Base-by-base conservation (phyloP, 2,329 filamentous ascomycete species). In the Diaporthe batatas region DNA sequence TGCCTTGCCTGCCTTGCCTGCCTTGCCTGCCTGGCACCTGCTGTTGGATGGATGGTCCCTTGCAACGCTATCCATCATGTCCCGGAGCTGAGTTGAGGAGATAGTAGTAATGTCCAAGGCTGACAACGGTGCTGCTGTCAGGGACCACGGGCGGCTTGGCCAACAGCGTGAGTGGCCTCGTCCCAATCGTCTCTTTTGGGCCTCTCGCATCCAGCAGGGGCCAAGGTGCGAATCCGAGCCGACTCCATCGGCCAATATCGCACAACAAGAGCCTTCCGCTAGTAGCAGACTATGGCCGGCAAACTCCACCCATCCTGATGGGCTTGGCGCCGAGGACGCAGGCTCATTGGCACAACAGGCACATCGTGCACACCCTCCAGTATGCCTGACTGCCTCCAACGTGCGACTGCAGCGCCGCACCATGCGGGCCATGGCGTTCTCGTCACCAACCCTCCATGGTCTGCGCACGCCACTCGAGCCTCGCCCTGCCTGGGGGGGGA, bases 141-240 rank as follows among this genome's bases (percentile, higher is more conserved):
- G 59, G 16, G 42, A 59, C 51, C n/a, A 69, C 39, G 54, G 71
- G 53, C 32, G 47, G 62, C 62, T 49, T 62, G 55, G 71, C 71
- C 53, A 68, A 68, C 68, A 32, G 62, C 34, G 44, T 32, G 25
- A 53, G 25, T 47, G 42, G 58, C 58, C n/a, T 21, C 10, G 44
- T 29, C 18, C 57, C 32, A 16, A 23, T 36, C 53, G 25, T 18
- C 68, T 49, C 68, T 29, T 62, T 53, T 29, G n/a, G 47, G 47
- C 34, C 47, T 70, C 14, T 16, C 62, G 68, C 68, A 62, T 58
- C 21, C 16, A 59, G 18, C n/a, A 59, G 18, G 36, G 18, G 2
- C 54, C 25, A 36, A 14, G 25, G 49, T 53, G 44, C 44, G 44
- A 42, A 55, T 71, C 49, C 36, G 57, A 21, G 36, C 39, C 34